Conservation (phyloP, 1,139 yeast species). For the Debaryomyces sp. region DNA sequence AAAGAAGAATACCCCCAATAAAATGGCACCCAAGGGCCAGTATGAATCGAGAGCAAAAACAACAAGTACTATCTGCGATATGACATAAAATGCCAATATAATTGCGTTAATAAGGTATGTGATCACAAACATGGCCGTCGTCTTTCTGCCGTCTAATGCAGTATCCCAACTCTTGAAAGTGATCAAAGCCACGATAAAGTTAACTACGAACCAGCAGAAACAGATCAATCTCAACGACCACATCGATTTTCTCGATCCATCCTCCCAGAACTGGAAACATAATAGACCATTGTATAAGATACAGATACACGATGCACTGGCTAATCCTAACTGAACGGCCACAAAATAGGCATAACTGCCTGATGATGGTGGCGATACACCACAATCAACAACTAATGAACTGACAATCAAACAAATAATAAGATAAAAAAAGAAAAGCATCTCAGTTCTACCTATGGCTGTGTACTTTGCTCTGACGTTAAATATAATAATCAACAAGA, state of each 20-base stretch:
- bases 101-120: conserved; percentile 72
- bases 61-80: conserved; percentile 73
- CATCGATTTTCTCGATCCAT: conserved; percentile 74
- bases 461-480: conserved; percentile 84
- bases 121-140: conserved; percentile 69
- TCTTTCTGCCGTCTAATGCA: conserved; percentile 42
- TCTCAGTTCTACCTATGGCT: conserved; percentile 90
- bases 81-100: conserved; percentile 60
- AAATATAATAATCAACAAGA: conserved; percentile 72
- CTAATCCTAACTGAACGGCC: conserved; percentile 73
- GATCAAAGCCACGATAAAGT: conserved; percentile 66
- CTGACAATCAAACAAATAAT: conserved; percentile 60
- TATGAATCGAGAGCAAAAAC: conserved; percentile 66
- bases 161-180: conserved; percentile 75
- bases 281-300: conserved; percentile 74
- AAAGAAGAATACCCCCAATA: conserved; percentile 71
- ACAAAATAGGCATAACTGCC: conserved; percentile 78
- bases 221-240: conserved; percentile 55
- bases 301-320: conserved; percentile 70
- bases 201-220: conserved; percentile 55
- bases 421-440: conserved; percentile 71
- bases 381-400: conserved; percentile 83
- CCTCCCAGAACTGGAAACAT: conserved; percentile 92
- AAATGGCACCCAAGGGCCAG: conserved; percentile 88
- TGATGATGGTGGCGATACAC: conserved; percentile 88